Percentiles rank a stretch among this genome's conserved stretches.
phyloP scores from a whole-genome alignment of 148 eudicot genomes.

The Vaccinium macrocarpon region DNA sequence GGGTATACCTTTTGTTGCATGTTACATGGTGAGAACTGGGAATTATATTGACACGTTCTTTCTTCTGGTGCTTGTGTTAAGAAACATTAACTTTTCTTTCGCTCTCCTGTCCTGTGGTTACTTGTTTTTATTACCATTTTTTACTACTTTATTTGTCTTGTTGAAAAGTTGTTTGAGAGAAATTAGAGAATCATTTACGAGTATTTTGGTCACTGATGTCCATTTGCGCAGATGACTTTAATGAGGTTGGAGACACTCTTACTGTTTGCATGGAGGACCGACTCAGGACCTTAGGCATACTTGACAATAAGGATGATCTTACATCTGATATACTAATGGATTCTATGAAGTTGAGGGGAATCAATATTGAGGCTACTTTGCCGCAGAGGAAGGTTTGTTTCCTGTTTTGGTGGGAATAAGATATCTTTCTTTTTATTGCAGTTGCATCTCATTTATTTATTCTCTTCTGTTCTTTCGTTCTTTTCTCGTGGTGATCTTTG shows the following conservation, averaged over 20 bases:
- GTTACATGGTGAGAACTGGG: not conserved
- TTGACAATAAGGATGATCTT: slow-evolving; percentile 31
- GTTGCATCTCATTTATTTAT: not conserved
- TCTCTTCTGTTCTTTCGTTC: not conserved
- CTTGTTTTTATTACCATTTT: not conserved
- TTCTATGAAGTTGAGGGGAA: slow-evolving; percentile 41
- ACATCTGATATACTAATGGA: slow-evolving; percentile 26
- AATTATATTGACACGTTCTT: not conserved
- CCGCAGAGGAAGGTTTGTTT: slow-evolving; percentile 65
- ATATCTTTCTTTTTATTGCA: not conserved
- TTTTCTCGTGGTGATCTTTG: not conserved
- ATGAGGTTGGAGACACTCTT: slow-evolving; percentile 27
- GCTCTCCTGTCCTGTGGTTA: not conserved
- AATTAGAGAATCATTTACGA: not conserved
- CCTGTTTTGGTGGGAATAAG: not conserved
- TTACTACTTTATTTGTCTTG: not conserved
- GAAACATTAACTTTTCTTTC: not conserved
- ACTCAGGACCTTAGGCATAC: slow-evolving; percentile 65
- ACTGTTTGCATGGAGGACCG: slow-evolving; percentile 65
- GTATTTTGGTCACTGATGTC: not conserved
- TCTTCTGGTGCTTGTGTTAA: not conserved
- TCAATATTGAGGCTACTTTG: slow-evolving; percentile 50
- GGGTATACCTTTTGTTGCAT: no score
- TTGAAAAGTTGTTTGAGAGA: not conserved
- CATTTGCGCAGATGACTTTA: slow-evolving; percentile 33